Percentiles rank a stretch among this genome's conserved stretches.
phyloP scores from a whole-genome alignment of 805 yeast species.

The Monosporozyma yasuniensis region DNA sequence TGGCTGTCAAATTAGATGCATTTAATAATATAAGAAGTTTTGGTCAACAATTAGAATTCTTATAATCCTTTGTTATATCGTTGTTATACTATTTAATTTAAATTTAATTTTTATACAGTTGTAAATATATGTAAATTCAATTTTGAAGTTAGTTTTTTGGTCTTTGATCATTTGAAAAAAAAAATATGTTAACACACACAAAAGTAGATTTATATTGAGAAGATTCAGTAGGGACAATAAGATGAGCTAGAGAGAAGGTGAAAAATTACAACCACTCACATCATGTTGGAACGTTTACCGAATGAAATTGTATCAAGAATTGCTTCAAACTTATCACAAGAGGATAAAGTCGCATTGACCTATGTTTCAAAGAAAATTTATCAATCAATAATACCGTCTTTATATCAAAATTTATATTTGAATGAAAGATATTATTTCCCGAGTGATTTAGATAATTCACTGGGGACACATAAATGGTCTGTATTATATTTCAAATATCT shows the following conservation, averaged over 20 bases:
- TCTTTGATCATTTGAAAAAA: too few species aligned
- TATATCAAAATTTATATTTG: conserved; percentile 21
- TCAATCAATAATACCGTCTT: conserved; percentile 10
- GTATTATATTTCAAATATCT: conserved; percentile 11
- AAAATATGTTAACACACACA: too few species aligned
- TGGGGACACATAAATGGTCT: conserved; percentile 25
- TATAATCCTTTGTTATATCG: conserved; percentile 3
- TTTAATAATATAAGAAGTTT: conserved; percentile 13
- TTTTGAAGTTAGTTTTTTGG: too few species aligned
- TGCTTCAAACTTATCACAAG: conserved; percentile 14
- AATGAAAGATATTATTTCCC: conserved; percentile 20
- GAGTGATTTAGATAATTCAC: conserved; percentile 18
- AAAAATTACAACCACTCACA: not conserved
- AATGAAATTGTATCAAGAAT: conserved; percentile 15
- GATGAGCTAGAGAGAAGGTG: too few species aligned
- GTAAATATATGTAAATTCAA: too few species aligned
- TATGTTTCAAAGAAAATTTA: conserved; percentile 17
- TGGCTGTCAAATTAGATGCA: conserved; percentile 17
- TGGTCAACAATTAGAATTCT: conserved; percentile 10
- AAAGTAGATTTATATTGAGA: not conserved
- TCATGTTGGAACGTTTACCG: conserved; percentile 22
- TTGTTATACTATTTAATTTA: not conserved
- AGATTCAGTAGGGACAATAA: too few species aligned
- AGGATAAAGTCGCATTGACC: conserved; percentile 20
- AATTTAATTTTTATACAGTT: not conserved